A percentile compares a stretch with the other conserved stretches of the same genome.
Evolutionary conservation across 176 grass and related monocot species (phyloP).

Genomic region (Carex littledalei): DNA sequence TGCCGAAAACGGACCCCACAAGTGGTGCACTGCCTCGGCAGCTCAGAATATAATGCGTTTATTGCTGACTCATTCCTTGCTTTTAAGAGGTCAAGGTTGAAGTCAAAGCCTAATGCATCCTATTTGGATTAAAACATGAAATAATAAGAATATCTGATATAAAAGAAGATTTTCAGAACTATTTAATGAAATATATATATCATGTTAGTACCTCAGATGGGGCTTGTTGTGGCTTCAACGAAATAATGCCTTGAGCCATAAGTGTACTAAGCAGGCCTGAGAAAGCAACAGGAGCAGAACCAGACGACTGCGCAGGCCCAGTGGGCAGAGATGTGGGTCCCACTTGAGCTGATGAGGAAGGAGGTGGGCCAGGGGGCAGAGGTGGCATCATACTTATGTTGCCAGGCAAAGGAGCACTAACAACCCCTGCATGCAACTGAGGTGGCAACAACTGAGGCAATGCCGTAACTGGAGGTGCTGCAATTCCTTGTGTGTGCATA

Average conservation of each 20-base stretch:
- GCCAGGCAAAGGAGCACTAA: not conserved
- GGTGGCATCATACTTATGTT: conserved; percentile 33
- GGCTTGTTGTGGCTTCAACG: conserved; percentile 29
- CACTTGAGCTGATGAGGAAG: conserved; percentile 35
- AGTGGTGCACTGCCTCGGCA: conserved; percentile 88
- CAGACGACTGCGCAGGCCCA: conserved; percentile 29
- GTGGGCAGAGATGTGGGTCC: conserved; percentile 46
- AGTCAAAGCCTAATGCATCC: conserved; percentile 63
- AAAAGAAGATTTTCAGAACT: conserved; percentile 18
- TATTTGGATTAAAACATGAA: conserved; percentile 33
- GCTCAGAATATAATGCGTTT: conserved; percentile 69
- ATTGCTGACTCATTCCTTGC: conserved; percentile 56
- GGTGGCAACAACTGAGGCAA: conserved; percentile 26
- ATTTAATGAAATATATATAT: conserved; percentile 15
- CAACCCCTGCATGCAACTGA: conserved; percentile 18
- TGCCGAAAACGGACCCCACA: conserved; percentile 89
- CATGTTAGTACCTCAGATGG: conserved; percentile 52
- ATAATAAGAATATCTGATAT: conserved; percentile 6
- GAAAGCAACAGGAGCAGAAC: conserved; percentile 26
- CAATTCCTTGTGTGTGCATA: conserved; percentile 32
- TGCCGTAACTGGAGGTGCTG: conserved; percentile 31
- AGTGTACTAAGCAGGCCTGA: conserved; percentile 84
- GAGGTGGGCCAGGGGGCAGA: conserved; percentile 47
- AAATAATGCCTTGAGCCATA: conserved; percentile 78
- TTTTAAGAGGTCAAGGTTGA: conserved; percentile 74